Base-by-base conservation (phyloP, 768 basidiomycete species). In the Panellus pusillus region DNA sequence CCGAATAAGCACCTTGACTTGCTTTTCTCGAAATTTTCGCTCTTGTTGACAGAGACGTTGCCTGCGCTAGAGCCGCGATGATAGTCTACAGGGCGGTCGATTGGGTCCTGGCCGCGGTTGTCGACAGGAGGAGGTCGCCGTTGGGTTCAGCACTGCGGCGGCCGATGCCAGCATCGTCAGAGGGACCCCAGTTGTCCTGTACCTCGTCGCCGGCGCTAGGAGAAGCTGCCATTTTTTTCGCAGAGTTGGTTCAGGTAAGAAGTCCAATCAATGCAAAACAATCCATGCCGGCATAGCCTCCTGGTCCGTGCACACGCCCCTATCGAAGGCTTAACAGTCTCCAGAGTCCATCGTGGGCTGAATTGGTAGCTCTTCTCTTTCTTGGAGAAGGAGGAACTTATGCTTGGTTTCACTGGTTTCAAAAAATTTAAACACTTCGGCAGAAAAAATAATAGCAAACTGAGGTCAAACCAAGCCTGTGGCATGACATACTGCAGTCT, bases 1-100 rank as follows among this genome's bases (percentile, higher is more conserved):
- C 65, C 70, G 62, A 71, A 79, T 87, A 89, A 87, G 87, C 87
- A 89, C 87, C 87, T 89, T 89, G 79, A 83, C 77, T 76, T 85
- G 85, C 79, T 86, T 89, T 76, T 89, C 87, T 65, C 85, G 83
- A 73, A 77, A 66, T 73, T 65, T 54, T 81, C 80, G 62, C 72
- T 69, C 66, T 76, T 76, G 58, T 67, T 70, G 50, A 69, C 71
- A 70, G 73, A 70, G 61, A 65, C 66, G 58, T 66, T 72, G 67
- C 73, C 74, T 61, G 74, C 74, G 64, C 77, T 79, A 68, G 78
- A 76, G 61, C 75, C 74, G 60, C 76, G 78, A 63, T 73, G 66
- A 63, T 78, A 81, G 66, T 83, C 81, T 63, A 52, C 56, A 31
- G 70, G 69, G 65, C 24, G 24, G 24, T 77, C 79, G 66, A 77